A percentile compares a stretch with the other conserved stretches of the same genome.
These are phyloP conservation scores for Scleroderma citrinum DNA, from an alignment of 768 basidiomycete genomes.

Conservation along the genomic window DNA sequence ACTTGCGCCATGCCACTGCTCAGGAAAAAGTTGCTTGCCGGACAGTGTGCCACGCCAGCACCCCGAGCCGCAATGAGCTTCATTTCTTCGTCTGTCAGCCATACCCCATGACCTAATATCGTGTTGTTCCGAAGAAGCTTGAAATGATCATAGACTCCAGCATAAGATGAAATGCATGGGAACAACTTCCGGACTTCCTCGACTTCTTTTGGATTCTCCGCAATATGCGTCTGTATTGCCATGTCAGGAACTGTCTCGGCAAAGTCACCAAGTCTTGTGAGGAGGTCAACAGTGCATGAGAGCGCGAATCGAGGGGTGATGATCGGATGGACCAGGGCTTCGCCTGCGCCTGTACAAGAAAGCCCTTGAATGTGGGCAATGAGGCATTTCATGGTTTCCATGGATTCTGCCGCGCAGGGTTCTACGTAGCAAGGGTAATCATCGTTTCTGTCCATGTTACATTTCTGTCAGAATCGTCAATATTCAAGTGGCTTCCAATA, in stretches of 20 bases:
- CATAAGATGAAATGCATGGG: conserved; percentile 56
- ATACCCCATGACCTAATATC: conserved; percentile 42
- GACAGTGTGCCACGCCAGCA: conserved; percentile 48
- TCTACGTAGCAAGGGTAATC: conserved; percentile 71
- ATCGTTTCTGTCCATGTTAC: conserved; percentile 51
- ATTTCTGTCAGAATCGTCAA: conserved; percentile 24
- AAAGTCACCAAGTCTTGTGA: conserved; percentile 47
- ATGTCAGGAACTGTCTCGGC: conserved; percentile 46
- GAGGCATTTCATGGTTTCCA: conserved; percentile 55
- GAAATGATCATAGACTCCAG: conserved; percentile 75
- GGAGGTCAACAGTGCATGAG: conserved; percentile 70
- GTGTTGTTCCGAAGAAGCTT: conserved; percentile 75
- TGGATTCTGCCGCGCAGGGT: conserved; percentile 49
- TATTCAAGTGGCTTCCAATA: background rate
- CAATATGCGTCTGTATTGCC: conserved; percentile 88
- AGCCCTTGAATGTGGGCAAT: conserved; percentile 66
- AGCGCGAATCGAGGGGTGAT: conserved; percentile 97
- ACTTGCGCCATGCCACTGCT: conserved; percentile 80
- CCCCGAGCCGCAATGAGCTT: conserved; percentile 56
- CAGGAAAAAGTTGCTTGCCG: conserved; percentile 82
- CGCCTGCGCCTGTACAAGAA: conserved; percentile 28
- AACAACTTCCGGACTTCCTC: conserved; percentile 60
- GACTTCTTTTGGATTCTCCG: conserved; percentile 77
- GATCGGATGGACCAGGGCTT: conserved; percentile 78
- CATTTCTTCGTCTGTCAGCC: conserved; percentile 69